Base-by-base conservation (phyloP, 768 basidiomycete genomes). In the Rhizopogon vesiculosus region DNA sequence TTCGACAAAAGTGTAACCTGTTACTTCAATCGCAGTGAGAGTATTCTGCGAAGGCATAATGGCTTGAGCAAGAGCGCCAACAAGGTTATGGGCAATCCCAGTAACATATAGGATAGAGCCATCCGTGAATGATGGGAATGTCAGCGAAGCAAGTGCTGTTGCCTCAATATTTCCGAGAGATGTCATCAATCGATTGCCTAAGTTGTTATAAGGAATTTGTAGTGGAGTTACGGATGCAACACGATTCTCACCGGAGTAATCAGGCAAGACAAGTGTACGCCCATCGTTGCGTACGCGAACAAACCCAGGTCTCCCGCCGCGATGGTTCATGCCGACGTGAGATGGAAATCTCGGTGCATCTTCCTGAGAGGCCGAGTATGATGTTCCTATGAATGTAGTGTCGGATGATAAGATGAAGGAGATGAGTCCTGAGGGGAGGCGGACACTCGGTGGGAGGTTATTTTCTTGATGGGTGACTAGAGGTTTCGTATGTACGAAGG, bases 91-190 rank as follows among this genome's bases (percentile, higher is more conserved):
- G 3, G 85, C 86, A 1, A 69, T 65, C 5, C 86, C 85, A 2
- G 86, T 86, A 33, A 87, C 64, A 59, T 88, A 88, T 5, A 87
- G 74, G n/a, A 88, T 72, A 46, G 80, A 69, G 7, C 86, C 85
- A 0, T 75, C 76, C 2, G 64, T 66, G 60, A 83, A 87, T 12
- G 76, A 76, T 10, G 81, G 62, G 54, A 86, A 78, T 3, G 82
- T 80, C 31, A 85, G 69, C 0, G 78, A 79, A 9, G 85, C 85
- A 1, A 80, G 61, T 3, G 81, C 78, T 0, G 81, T 84, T 13
- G 74, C 77, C 57, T 85, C 81, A 29, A 86, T 79, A 62, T 87
- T 86, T 4, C 86, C 85, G 8, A 88, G 70, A 3, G 84, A 84
- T 1, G 79, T 79, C 74, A 87, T 71, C 12, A 85, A 61, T 3